These are phyloP conservation scores for Chamaecyparis obtusa DNA, from an alignment of 75 land plant genomes.

Conservation along the genomic window DNA sequence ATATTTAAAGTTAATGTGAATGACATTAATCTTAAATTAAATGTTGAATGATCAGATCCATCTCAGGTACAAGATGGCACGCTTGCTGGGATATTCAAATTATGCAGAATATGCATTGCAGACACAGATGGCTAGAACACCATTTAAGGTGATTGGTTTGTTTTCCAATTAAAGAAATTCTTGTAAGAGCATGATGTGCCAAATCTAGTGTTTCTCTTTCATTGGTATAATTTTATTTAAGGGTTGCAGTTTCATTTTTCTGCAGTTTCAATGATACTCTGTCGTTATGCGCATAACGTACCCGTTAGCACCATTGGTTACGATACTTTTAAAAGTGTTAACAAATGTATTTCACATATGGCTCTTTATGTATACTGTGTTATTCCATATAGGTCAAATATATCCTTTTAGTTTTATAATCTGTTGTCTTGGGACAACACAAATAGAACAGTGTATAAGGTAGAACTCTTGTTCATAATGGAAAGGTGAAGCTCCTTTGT, in stretches of 20 bases:
- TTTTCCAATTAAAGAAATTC: neutral
- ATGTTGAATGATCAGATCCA: slow-evolving; percentile 42
- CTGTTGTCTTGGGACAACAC: too few species aligned
- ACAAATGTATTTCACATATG: neutral
- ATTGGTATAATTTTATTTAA: neutral
- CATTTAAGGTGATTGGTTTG: slow-evolving; percentile 52
- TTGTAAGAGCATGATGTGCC: slow-evolving; percentile 1
- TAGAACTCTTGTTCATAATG: too few species aligned
- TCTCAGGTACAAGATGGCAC: slow-evolving; percentile 75
- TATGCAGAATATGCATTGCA: slow-evolving; percentile 82
- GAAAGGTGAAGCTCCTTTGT: too few species aligned
- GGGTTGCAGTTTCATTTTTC: neutral
- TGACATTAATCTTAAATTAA: neutral
- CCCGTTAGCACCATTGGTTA: neutral
- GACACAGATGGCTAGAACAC: slow-evolving; percentile 74
- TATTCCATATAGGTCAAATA: neutral
- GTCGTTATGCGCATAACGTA: neutral
- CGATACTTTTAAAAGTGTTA: too few species aligned
- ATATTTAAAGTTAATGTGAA: neutral
- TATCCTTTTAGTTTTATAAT: too few species aligned
- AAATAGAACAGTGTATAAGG: too few species aligned
- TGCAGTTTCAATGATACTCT: neutral
- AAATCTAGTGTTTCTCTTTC: neutral
- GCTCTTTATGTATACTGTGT: neutral
- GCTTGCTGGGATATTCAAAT: slow-evolving; percentile 71